A percentile compares a stretch with the other conserved stretches of the same genome.
Evolutionary conservation across 2,329 filamentous ascomycete species (phyloP).

Genomic region (Verticillium longisporum): DNA sequence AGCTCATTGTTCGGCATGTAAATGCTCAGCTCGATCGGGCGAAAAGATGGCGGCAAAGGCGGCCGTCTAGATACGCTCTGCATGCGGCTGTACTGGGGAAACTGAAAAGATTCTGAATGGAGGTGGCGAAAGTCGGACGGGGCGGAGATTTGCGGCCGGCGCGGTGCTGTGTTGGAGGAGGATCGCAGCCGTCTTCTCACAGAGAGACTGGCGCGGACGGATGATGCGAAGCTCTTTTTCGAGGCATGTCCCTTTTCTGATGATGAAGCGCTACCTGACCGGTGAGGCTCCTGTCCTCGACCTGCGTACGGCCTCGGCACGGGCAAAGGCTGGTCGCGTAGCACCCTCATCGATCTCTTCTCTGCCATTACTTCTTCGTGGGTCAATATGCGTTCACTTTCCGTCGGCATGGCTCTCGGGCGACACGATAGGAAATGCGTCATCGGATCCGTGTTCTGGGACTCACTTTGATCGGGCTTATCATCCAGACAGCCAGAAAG

Average conservation of each 20-base stretch:
- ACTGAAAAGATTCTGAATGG: slow-evolving; percentile 37
- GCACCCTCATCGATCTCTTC: slow-evolving; percentile 20
- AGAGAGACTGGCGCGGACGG: slow-evolving; percentile 31
- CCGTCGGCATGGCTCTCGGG: not conserved
- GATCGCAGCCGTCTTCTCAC: slow-evolving; percentile 39
- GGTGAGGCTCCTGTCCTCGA: slow-evolving; percentile 12
- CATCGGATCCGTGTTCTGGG: not conserved
- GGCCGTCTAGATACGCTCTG: slow-evolving; percentile 19
- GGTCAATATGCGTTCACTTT: not conserved
- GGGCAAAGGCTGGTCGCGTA: slow-evolving; percentile 22
- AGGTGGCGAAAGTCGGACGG: slow-evolving; percentile 56
- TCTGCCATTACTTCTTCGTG: not conserved
- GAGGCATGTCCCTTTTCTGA: slow-evolving; percentile 23
- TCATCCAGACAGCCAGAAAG: slow-evolving; percentile 29
- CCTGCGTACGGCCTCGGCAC: slow-evolving; percentile 20
- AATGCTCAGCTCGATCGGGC: slow-evolving; percentile 51
- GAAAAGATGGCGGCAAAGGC: slow-evolving; percentile 33
- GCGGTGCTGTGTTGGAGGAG: slow-evolving; percentile 30
- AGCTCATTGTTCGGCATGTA: slow-evolving; percentile 37
- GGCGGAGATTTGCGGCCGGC: slow-evolving; percentile 49
- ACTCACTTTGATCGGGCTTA: slow-evolving; percentile 31
- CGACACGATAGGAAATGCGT: not conserved
- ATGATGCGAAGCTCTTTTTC: slow-evolving; percentile 27
- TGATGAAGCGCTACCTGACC: slow-evolving; percentile 5
- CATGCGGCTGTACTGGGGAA: slow-evolving; percentile 18